These are phyloP conservation scores for Colletotrichum aenigma DNA, from an alignment of 2,329 filamentous ascomycete genomes.

Conservation along the genomic window DNA sequence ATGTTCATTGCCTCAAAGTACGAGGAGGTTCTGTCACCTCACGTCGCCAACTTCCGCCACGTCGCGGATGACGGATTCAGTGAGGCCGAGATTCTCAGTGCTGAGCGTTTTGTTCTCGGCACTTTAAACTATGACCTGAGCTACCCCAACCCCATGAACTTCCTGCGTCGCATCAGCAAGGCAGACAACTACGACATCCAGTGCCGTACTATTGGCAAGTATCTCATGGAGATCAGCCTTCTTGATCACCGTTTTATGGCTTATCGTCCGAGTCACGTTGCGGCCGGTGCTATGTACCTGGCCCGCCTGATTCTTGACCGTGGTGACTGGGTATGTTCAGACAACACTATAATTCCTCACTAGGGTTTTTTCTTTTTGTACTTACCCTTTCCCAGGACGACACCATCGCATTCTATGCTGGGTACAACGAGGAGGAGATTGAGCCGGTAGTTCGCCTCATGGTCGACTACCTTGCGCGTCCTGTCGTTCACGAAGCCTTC, in stretches of 20 bases:
- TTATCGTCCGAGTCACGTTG: slow-evolving; percentile 87
- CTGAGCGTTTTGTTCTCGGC: slow-evolving; percentile 92
- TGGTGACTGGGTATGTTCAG: slow-evolving; percentile 80
- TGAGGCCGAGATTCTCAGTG: slow-evolving; percentile 92
- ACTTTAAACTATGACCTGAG: slow-evolving; percentile 96
- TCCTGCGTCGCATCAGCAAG: slow-evolving; percentile 97
- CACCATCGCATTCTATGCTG: slow-evolving; percentile 87
- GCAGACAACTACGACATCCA: slow-evolving; percentile 99
- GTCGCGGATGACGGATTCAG: slow-evolving; percentile 97
- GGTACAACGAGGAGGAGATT: slow-evolving; percentile 92
- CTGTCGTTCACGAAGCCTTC: slow-evolving; percentile 93
- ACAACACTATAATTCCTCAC: background rate
- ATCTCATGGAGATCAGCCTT: slow-evolving; percentile 95
- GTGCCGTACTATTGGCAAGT: slow-evolving; percentile 95
- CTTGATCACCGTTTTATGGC: slow-evolving; percentile 93
- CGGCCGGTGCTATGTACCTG: slow-evolving; percentile 94
- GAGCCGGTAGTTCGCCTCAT: slow-evolving; percentile 91
- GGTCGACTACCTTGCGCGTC: slow-evolving; percentile 93
- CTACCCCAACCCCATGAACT: slow-evolving; percentile 99
- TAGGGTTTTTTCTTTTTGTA: slow-evolving; percentile 17
- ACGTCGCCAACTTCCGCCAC: slow-evolving; percentile 95
- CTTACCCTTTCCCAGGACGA: slow-evolving; percentile 64
- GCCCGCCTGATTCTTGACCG: slow-evolving; percentile 88
- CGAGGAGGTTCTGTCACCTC: slow-evolving; percentile 95
- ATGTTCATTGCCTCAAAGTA: slow-evolving; percentile 99